Evolutionary conservation across 2,329 filamentous ascomycete species (phyloP).

Genomic region (Hypoxylon sp.): DNA sequence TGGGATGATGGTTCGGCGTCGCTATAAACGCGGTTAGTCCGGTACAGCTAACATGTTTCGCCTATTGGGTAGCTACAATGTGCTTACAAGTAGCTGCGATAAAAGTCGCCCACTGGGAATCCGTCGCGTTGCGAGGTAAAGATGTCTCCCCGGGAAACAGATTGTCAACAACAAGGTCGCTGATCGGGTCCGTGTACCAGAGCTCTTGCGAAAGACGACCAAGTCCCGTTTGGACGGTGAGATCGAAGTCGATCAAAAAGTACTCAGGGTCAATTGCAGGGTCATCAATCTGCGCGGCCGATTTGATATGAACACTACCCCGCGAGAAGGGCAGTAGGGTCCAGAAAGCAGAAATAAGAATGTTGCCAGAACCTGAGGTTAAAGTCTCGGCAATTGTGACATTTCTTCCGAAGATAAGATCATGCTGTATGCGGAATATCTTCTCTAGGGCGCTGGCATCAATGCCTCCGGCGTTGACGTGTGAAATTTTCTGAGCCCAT

Average conservation of each 20-base stretch:
- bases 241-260: slow-evolving; percentile 57
- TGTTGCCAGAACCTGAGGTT: slow-evolving; percentile 52
- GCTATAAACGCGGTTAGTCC: slow-evolving; percentile 37
- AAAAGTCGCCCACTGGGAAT: slow-evolving; percentile 50
- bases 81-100: slow-evolving; percentile 40
- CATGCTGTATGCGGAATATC: slow-evolving; percentile 62
- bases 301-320: slow-evolving; percentile 59
- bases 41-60: not conserved
- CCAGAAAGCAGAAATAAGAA: slow-evolving; percentile 58
- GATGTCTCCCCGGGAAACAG: slow-evolving; percentile 44
- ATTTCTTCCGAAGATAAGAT: slow-evolving; percentile 62
- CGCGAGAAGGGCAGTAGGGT: slow-evolving; percentile 58
- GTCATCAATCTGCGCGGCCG: slow-evolving; percentile 54
- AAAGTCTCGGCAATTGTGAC: slow-evolving; percentile 65
- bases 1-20: slow-evolving; percentile 60
- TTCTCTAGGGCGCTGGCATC: slow-evolving; percentile 55
- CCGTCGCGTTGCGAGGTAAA: slow-evolving; percentile 52
- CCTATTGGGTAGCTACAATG: not conserved
- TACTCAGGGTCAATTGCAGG: slow-evolving; percentile 58
- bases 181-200: slow-evolving; percentile 53
- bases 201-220: slow-evolving; percentile 53
- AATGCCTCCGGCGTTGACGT: slow-evolving; percentile 50
- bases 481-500: slow-evolving; percentile 54
- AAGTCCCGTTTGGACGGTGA: slow-evolving; percentile 49
- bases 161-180: slow-evolving; percentile 38